These are phyloP conservation scores for Gaertneriomyces sp. DNA, from an alignment of 192 early-diverging fungal genomes.

Conservation along the genomic window DNA sequence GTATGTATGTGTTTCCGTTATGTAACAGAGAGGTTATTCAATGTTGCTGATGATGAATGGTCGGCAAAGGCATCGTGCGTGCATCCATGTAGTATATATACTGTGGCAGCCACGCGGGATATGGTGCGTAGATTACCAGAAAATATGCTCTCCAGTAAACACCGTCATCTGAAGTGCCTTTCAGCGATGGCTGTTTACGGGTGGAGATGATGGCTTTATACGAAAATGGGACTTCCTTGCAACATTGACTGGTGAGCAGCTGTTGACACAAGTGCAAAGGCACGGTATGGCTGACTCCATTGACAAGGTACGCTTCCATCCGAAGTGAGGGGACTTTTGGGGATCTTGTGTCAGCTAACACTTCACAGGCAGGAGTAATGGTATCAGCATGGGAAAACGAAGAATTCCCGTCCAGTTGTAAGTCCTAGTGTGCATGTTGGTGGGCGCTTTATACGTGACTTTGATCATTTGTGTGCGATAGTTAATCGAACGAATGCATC, in stretches of 20 bases:
- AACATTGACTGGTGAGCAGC: conserved; percentile 75
- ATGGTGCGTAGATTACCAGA: conserved; percentile 12
- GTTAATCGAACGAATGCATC: neutral
- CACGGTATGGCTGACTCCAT: conserved; percentile 85
- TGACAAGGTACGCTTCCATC: conserved; percentile 46
- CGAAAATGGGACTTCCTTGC: conserved; percentile 89
- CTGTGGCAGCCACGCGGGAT: conserved; percentile 17
- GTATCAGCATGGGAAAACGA: conserved; percentile 84
- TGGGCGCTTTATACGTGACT: neutral
- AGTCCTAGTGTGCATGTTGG: neutral
- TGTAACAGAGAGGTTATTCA: neutral
- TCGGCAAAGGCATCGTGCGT: conserved; percentile 14
- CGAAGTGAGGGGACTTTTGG: neutral
- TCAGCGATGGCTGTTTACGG: conserved; percentile 52
- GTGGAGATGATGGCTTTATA: conserved; percentile 88
- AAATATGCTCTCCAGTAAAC: neutral
- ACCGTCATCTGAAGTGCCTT: neutral
- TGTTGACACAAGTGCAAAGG: conserved; percentile 79
- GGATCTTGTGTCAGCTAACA: conserved; percentile 1
- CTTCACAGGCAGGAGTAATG: conserved; percentile 61
- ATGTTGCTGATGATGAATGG: neutral
- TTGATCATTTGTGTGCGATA: neutral
- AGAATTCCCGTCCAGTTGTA: conserved; percentile 51
- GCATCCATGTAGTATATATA: conserved; percentile 20
- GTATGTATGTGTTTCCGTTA: neutral